Conservation (phyloP, 1,284 basidiomycete genomes). For the Sanghuangporus baumii region DNA sequence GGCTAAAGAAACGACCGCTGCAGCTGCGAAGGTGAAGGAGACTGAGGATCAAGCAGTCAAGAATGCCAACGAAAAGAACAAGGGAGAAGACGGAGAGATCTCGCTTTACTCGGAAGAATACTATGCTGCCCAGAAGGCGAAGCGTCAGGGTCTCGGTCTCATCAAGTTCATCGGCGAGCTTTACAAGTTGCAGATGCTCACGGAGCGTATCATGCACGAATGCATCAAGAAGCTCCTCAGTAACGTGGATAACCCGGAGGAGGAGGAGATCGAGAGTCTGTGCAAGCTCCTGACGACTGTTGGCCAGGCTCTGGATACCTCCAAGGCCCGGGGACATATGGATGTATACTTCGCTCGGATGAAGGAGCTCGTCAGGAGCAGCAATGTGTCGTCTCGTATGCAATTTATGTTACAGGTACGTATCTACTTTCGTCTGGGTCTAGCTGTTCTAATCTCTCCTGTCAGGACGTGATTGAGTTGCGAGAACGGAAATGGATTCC, state of each 20-base stretch:
- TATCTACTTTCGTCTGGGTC: conserved; percentile 16
- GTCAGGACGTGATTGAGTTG: conserved; percentile 84
- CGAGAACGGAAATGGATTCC: conserved; percentile 79
- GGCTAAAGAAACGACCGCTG: conserved; percentile 63
- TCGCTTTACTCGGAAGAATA: conserved; percentile 93
- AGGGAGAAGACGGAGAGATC: conserved; percentile 50
- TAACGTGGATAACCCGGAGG: conserved; percentile 92
- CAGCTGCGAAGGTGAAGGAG: conserved; percentile 52
- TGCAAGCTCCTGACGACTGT: conserved; percentile 92
- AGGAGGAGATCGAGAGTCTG: conserved; percentile 95
- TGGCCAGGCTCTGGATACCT: conserved; percentile 75
- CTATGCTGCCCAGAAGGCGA: conserved; percentile 94
- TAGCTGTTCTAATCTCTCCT: background rate
- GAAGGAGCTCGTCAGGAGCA: conserved; percentile 71
- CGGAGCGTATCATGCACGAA: conserved; percentile 92
- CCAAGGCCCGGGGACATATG: conserved; percentile 80
- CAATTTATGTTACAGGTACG: conserved; percentile 91
- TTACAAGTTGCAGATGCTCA: conserved; percentile 95
- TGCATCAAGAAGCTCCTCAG: conserved; percentile 93
- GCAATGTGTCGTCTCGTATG: conserved; percentile 80
- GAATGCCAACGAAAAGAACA: conserved; percentile 23
- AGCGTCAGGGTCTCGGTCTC: conserved; percentile 93
- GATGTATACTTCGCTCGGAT: conserved; percentile 92
- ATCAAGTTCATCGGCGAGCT: conserved; percentile 98
- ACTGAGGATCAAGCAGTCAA: conserved; percentile 56